phyloP scores from a whole-genome alignment of 2,329 filamentous ascomycete genomes.

The Colletotrichum chlorophyti region DNA sequence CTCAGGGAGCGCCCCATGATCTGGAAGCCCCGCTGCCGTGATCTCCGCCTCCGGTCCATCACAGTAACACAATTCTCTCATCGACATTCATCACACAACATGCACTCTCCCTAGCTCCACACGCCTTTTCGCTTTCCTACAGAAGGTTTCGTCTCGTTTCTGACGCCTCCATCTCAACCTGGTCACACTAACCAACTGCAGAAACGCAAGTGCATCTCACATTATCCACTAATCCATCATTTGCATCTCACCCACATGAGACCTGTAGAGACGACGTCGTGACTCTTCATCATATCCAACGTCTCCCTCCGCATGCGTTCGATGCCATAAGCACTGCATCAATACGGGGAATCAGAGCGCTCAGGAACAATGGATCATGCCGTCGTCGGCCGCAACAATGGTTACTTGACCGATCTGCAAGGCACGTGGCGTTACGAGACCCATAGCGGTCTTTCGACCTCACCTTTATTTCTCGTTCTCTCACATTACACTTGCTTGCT shows the following conservation, averaged over 20 bases:
- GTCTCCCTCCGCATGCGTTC: too few relatives aligned
- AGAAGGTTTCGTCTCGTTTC: not conserved
- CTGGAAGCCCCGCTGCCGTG: too few relatives aligned
- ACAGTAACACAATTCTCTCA: too few relatives aligned
- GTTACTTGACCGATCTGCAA: conserved; percentile 17
- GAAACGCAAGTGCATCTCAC: conserved; percentile 7
- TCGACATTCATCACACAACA: too few relatives aligned
- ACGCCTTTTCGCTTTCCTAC: not conserved
- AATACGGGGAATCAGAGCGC: not conserved
- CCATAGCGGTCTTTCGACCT: too few relatives aligned
- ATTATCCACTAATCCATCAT: conserved; percentile 12
- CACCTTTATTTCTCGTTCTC: not conserved
- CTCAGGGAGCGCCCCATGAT: too few relatives aligned
- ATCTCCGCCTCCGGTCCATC: too few relatives aligned
- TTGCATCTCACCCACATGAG: conserved; percentile 22
- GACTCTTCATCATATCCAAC: too few relatives aligned
- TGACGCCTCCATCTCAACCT: not conserved
- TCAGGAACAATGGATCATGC: not conserved
- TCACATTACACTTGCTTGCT: conserved; percentile 9
- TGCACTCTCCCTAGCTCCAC: too few relatives aligned
- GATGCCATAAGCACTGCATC: too few relatives aligned
- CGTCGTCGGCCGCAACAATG: not conserved
- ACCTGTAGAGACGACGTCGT: not conserved
- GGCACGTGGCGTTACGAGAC: conserved; percentile 3
- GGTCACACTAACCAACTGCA: conserved; percentile 1